Conservation (phyloP, 2,329 filamentous ascomycete genomes). For the Westerdykella ornata region DNA sequence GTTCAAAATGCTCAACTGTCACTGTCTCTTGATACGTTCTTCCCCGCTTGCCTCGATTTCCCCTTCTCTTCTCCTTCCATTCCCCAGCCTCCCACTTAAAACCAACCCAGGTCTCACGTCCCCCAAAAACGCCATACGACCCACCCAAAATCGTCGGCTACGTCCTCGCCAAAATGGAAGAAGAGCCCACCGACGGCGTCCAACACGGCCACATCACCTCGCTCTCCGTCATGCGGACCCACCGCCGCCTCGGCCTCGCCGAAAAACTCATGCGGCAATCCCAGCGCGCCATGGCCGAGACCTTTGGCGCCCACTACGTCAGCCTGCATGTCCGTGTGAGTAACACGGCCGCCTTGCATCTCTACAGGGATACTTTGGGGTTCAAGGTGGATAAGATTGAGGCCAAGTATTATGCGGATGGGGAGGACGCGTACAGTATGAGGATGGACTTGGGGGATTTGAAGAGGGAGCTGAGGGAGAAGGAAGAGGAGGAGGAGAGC, state of each 20-base stretch:
- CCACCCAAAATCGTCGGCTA: slow-evolving; percentile 98
- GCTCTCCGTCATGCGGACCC: slow-evolving; percentile 92
- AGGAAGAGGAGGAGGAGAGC: slow-evolving; percentile 31
- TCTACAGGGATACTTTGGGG: slow-evolving; percentile 87
- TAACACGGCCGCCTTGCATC: slow-evolving; percentile 81
- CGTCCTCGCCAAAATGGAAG: slow-evolving; percentile 99
- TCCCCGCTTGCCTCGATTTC: not conserved
- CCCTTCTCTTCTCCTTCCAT: not conserved
- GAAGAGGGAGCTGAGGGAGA: slow-evolving; percentile 47
- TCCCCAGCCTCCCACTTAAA: not conserved
- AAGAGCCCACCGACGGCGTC: slow-evolving; percentile 85
- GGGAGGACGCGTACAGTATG: slow-evolving; percentile 95
- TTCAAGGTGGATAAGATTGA: slow-evolving; percentile 85
- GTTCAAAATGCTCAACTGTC: too few species aligned
- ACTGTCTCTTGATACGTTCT: not conserved
- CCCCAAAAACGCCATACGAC: slow-evolving; percentile 70
- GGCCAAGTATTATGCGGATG: slow-evolving; percentile 91
- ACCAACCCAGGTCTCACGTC: slow-evolving; percentile 56
- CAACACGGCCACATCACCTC: slow-evolving; percentile 95
- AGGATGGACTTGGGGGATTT: slow-evolving; percentile 66
- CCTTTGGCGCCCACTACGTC: slow-evolving; percentile 84
- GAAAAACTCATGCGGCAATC: slow-evolving; percentile 97
- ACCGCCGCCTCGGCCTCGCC: slow-evolving; percentile 81
- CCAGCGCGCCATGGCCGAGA: slow-evolving; percentile 95
- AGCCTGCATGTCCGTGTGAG: slow-evolving; percentile 92